Evolutionary conservation across 2,329 filamentous ascomycete species (phyloP).

Genomic region (Fusarium beomiforme): DNA sequence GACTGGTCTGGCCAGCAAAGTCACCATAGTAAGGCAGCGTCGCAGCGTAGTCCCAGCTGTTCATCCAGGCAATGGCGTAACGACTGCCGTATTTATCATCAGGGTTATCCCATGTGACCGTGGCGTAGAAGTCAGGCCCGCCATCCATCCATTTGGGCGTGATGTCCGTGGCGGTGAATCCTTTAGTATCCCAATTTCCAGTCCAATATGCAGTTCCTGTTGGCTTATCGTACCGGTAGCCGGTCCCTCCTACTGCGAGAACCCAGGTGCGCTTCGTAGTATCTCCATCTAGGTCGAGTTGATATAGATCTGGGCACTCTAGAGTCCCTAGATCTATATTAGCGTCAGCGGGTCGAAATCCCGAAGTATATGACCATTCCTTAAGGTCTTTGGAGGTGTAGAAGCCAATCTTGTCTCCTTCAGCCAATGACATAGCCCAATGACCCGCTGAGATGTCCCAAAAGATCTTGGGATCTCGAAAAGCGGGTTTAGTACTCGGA

Average conservation of each 20-base stretch:
- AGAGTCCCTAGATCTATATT: not conserved
- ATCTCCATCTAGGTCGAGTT: not conserved
- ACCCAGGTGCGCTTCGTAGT: not conserved
- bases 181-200: fast-evolving
- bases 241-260: not conserved
- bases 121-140: not conserved
- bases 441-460: not conserved
- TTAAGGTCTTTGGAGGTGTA: not conserved
- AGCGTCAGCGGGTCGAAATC: not conserved
- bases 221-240: not conserved
- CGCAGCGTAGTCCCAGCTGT: not conserved
- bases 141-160: not conserved
- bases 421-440: not conserved
- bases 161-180: not conserved
- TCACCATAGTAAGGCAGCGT: not conserved
- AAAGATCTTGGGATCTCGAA: not conserved
- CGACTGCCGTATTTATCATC: not conserved
- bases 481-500: not conserved
- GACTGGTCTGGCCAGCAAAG: not conserved
- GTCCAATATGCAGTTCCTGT: not conserved
- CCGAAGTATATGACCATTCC: not conserved
- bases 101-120: not conserved
- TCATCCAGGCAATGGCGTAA: not conserved
- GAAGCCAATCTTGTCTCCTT: not conserved
- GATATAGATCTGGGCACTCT: not conserved